These are phyloP conservation scores for Trypanosomatidae sp. DNA, from an alignment of 208 protist species.

Conservation along the genomic window DNA sequence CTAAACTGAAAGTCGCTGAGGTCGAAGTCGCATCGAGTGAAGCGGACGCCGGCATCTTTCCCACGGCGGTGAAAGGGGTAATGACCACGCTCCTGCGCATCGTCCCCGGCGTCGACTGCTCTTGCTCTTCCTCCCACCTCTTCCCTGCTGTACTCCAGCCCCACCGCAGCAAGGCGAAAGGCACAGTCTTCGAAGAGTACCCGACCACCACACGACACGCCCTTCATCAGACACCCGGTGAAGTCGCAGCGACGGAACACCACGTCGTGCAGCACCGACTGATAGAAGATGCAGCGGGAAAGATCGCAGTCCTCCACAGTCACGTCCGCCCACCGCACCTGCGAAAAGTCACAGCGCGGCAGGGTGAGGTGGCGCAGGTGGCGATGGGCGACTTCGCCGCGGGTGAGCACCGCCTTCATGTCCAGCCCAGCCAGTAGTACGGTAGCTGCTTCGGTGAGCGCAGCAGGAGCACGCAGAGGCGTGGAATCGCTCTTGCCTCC, in stretches of 20 bases:
- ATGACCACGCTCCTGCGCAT: too few species aligned
- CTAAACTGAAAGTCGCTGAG: slow-evolving; percentile 60
- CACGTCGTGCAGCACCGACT: slow-evolving; percentile 25
- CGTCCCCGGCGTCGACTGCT: too few species aligned
- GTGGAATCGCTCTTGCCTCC: too few species aligned
- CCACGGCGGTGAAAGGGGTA: too few species aligned
- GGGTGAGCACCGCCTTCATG: slow-evolving; percentile 59
- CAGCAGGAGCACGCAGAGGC: too few species aligned
- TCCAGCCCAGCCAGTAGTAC: too few species aligned
- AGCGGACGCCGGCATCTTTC: too few species aligned
- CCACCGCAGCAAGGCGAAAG: slow-evolving; percentile 56
- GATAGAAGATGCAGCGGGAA: slow-evolving; percentile 57
- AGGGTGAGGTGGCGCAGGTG: slow-evolving; percentile 42
- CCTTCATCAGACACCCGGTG: slow-evolving; percentile 48
- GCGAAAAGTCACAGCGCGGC: slow-evolving; percentile 56
- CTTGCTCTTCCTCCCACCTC: too few species aligned
- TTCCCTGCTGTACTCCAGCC: slow-evolving; percentile 25
- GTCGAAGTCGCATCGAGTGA: too few species aligned
- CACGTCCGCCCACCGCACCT: slow-evolving; percentile 41
- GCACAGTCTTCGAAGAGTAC: slow-evolving; percentile 56
- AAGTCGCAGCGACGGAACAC: slow-evolving; percentile 69
- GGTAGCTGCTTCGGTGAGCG: too few species aligned
- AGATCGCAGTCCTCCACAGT: slow-evolving; percentile 51
- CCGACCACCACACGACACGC: slow-evolving; percentile 19
- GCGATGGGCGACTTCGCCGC: slow-evolving; percentile 26